phyloP scores from a whole-genome alignment of 2,329 filamentous ascomycete genomes.

The Hymenoscyphus occultus region DNA sequence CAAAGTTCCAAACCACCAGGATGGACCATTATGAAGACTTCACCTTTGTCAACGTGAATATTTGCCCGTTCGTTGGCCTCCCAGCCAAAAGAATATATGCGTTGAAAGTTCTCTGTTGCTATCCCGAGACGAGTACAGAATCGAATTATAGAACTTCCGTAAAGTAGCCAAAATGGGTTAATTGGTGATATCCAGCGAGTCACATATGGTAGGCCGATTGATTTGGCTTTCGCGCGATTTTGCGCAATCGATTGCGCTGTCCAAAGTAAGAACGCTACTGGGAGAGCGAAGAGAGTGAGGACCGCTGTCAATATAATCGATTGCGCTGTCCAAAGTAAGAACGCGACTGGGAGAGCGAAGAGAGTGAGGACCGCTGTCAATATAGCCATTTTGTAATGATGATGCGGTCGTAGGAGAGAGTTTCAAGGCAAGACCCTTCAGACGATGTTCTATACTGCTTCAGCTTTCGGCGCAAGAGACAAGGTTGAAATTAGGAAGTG shows the following conservation, averaged over 20 bases:
- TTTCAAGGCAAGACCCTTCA: too few relatives aligned
- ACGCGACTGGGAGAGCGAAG: background rate
- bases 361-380: background rate
- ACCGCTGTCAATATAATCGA: too few relatives aligned
- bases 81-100: conserved; percentile 1
- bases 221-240: background rate
- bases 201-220: background rate
- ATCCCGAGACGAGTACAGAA: background rate
- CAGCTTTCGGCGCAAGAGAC: too few relatives aligned
- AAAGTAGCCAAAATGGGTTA: conserved; percentile 7
- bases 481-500: too few relatives aligned
- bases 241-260: background rate
- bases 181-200: background rate
- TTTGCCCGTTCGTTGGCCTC: conserved; percentile 3
- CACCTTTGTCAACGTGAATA: background rate
- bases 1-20: background rate
- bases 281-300: background rate
- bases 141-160: background rate
- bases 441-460: too few relatives aligned
- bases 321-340: background rate
- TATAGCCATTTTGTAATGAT: background rate
- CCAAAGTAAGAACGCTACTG: background rate
- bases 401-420: background rate
- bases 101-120: background rate
- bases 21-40: conserved; percentile 8